Evolutionary conservation across 2,329 filamentous ascomycete genomes (phyloP).

Genomic region (Fusarium proliferatum): DNA sequence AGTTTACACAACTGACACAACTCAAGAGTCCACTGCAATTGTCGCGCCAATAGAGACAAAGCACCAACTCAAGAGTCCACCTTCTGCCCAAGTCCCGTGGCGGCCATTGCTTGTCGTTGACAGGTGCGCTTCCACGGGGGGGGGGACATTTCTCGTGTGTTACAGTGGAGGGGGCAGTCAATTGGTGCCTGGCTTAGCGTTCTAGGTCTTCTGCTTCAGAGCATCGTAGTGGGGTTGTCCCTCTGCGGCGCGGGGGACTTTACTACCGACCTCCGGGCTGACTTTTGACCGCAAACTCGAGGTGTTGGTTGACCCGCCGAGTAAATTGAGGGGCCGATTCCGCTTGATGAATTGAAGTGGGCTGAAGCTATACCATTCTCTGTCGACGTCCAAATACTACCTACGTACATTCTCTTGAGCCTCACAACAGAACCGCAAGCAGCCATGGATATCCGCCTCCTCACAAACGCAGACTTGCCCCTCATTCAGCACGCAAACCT

Average conservation of each 20-base stretch:
- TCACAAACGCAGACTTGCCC: slow-evolving; percentile 85
- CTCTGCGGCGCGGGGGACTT: slow-evolving; percentile 11
- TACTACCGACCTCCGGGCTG: slow-evolving; percentile 20
- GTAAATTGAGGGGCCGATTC: slow-evolving; percentile 26
- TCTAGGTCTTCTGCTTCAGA: slow-evolving; percentile 5
- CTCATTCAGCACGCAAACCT: slow-evolving; percentile 98
- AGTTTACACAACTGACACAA: slow-evolving; percentile 6
- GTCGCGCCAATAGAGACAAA: slow-evolving; percentile 40
- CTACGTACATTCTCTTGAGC: slow-evolving; percentile 11
- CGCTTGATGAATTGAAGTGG: slow-evolving; percentile 14
- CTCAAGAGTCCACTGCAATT: slow-evolving; percentile 17
- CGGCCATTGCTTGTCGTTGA: slow-evolving; percentile 36
- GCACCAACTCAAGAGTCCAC: slow-evolving; percentile 10
- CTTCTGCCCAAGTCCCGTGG: slow-evolving; percentile 26
- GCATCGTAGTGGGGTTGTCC: slow-evolving; percentile 7
- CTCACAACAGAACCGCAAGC: slow-evolving; percentile 1
- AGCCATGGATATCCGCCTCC: slow-evolving; percentile 89
- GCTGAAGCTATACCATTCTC: slow-evolving; percentile 28
- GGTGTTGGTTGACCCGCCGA: slow-evolving; percentile 6
- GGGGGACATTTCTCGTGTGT: slow-evolving; percentile 22
- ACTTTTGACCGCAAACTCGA: slow-evolving; percentile 18
- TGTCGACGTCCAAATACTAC: background rate
- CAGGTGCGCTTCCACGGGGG: slow-evolving; percentile 38
- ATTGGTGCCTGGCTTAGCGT: slow-evolving; percentile 22
- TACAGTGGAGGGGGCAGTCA: slow-evolving; percentile 21